Percentiles rank a stretch among this genome's conserved stretches.
phyloP scores from a whole-genome alignment of 2,329 filamentous ascomycete genomes.

The Golovinomyces cichoracearum region DNA sequence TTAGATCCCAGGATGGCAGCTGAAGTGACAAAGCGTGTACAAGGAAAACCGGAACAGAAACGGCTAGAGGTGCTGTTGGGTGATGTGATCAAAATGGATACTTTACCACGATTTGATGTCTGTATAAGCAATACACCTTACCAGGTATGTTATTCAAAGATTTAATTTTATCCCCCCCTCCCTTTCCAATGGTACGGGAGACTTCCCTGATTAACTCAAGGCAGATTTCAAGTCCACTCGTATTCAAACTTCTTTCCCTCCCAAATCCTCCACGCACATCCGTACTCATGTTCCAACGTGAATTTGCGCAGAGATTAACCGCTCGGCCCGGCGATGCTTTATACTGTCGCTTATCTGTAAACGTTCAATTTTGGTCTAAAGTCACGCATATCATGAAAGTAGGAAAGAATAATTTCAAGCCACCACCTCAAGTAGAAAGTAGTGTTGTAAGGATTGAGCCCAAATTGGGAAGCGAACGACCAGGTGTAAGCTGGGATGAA shows the following conservation, averaged over 20 bases:
- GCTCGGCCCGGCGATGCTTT: slow-evolving; percentile 69
- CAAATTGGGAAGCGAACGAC: slow-evolving; percentile 49
- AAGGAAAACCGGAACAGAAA: slow-evolving; percentile 63
- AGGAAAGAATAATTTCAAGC: slow-evolving; percentile 86
- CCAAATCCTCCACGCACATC: slow-evolving; percentile 57
- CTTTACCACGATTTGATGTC: slow-evolving; percentile 44
- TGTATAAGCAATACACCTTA: slow-evolving; percentile 48
- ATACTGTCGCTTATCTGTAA: slow-evolving; percentile 74
- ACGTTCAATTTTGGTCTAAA: slow-evolving; percentile 75
- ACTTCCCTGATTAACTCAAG: slow-evolving; percentile 1
- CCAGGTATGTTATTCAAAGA: slow-evolving; percentile 21
- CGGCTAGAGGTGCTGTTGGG: slow-evolving; percentile 70
- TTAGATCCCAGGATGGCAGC: slow-evolving; percentile 80
- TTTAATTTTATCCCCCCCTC: too few species aligned
- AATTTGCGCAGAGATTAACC: slow-evolving; percentile 75
- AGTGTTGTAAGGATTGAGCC: slow-evolving; percentile 76
- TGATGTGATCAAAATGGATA: slow-evolving; percentile 66
- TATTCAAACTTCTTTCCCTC: slow-evolving; percentile 62
- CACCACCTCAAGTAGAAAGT: slow-evolving; percentile 75
- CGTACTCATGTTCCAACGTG: slow-evolving; percentile 89
- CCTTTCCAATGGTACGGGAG: too few species aligned
- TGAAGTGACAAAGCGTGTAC: slow-evolving; percentile 78
- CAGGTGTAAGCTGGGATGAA: slow-evolving; percentile 77
- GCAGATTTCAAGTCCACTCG: slow-evolving; percentile 67
- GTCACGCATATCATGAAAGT: slow-evolving; percentile 66